Evolutionary conservation across 1,284 basidiomycete species (phyloP).

Genomic region (Cryptococcus sp.): DNA sequence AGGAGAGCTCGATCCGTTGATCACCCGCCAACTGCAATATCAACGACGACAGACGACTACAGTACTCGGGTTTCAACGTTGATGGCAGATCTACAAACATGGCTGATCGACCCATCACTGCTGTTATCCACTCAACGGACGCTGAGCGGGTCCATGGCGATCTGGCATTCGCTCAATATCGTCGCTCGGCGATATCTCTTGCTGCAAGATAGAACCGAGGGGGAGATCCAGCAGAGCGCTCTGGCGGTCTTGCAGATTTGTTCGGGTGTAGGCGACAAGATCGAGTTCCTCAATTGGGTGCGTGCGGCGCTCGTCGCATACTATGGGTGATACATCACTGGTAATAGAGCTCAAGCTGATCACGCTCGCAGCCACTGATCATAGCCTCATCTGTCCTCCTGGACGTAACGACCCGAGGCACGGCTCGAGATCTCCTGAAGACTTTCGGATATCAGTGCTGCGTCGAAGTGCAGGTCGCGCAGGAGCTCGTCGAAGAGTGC

Average conservation of each 20-base stretch:
- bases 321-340: too few relatives aligned
- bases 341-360: background rate
- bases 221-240: conserved; percentile 34
- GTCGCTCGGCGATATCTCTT: conserved; percentile 36
- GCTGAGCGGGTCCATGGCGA: conserved; percentile 35
- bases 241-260: conserved; percentile 38
- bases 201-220: conserved; percentile 24
- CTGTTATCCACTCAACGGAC: conserved; percentile 27
- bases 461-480: conserved; percentile 33
- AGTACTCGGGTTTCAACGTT: too few relatives aligned
- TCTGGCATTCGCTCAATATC: conserved; percentile 42
- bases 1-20: background rate
- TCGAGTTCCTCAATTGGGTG: conserved; percentile 51
- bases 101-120: conserved; percentile 5
- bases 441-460: conserved; percentile 43
- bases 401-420: conserved; percentile 21
- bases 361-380: conserved; percentile 19
- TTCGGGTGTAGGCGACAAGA: conserved; percentile 41
- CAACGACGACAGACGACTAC: too few relatives aligned
- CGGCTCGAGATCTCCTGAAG: conserved; percentile 27
- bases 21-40: background rate
- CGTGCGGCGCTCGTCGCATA: too few relatives aligned
- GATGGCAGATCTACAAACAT: background rate
- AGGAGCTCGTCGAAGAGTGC: conserved; percentile 33
- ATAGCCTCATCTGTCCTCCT: conserved; percentile 31